phyloP scores from a whole-genome alignment of 306 rosid species.

The Spatholobus suberectus region DNA sequence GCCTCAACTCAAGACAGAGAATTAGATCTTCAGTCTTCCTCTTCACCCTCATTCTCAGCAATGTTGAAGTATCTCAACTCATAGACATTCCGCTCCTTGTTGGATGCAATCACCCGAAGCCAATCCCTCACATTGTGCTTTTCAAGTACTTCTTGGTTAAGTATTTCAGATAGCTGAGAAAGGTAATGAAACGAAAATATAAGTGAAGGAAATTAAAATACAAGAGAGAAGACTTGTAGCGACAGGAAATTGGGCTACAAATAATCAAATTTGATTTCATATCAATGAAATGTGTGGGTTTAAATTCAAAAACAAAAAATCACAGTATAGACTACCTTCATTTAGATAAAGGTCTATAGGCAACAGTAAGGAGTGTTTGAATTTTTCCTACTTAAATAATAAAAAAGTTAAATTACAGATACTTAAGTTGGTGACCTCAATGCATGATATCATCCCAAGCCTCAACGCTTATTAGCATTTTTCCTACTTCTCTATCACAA shows the following conservation, averaged over 20 bases:
- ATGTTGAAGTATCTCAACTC: conserved; percentile 96
- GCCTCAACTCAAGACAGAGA: conserved; percentile 27
- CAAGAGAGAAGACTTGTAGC: background rate
- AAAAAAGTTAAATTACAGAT: background rate
- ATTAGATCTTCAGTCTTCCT: conserved; percentile 65
- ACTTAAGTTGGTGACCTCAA: background rate
- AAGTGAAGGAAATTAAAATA: background rate
- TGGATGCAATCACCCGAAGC: conserved; percentile 92
- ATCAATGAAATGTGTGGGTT: too few relatives aligned
- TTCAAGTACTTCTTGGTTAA: conserved; percentile 94
- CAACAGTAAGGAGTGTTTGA: background rate
- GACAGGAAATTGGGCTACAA: background rate
- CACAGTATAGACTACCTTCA: background rate
- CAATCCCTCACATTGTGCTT: conserved; percentile 96
- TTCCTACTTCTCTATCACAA: background rate
- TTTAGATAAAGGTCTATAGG: background rate
- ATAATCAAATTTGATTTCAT: background rate
- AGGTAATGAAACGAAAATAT: background rate
- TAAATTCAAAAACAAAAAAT: background rate
- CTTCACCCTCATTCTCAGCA: conserved; percentile 95
- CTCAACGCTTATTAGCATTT: background rate
- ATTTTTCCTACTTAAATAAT: background rate
- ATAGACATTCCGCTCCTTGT: conserved; percentile 84
- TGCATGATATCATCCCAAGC: background rate
- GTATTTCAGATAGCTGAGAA: conserved; percentile 77